A percentile compares a stretch with the other conserved stretches of the same genome.
Conservation (phyloP, 306 rosid genomes). For the Mimosa bimucronata region DNA sequence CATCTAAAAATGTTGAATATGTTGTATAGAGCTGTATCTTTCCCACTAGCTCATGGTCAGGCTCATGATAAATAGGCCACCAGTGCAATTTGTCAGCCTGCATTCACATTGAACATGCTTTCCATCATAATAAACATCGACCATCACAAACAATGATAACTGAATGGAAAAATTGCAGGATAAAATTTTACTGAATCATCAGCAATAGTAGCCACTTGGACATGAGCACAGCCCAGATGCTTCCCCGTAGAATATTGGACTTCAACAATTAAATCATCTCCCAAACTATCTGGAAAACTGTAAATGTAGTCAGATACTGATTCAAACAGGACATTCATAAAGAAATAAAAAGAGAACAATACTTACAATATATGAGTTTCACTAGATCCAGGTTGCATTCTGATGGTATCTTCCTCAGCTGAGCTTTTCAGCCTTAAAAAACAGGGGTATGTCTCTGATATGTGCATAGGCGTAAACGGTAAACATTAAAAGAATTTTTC, state of each 20-base stretch:
- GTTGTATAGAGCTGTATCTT: constrained; percentile 73
- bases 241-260: constrained; percentile 90
- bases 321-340: constrained; percentile 36
- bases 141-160: constrained; percentile 24
- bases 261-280: constrained; percentile 89
- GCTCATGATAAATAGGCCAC: constrained; percentile 87
- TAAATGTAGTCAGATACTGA: constrained; percentile 54
- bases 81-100: constrained; percentile 96
- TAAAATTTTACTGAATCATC: constrained; percentile 73
- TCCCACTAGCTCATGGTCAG: constrained; percentile 87
- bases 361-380: constrained; percentile 93
- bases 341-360: constrained; percentile 9
- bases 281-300: constrained; percentile 96
- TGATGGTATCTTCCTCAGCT: constrained; percentile 79
- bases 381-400: constrained; percentile 91
- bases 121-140: constrained; percentile 26
- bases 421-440: constrained; percentile 81
- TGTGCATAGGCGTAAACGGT: constrained; percentile 15
- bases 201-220: constrained; percentile 85
- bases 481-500: constrained; percentile 14
- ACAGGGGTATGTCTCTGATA: constrained; percentile 83
- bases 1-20: constrained; percentile 82
- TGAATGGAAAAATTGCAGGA: constrained; percentile 15
- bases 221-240: constrained; percentile 77
- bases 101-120: constrained; percentile 46